Percentiles rank a stretch among this genome's conserved stretches.
Conservation (phyloP, 805 yeast genomes). For the Debaryomyces hansenii region DNA sequence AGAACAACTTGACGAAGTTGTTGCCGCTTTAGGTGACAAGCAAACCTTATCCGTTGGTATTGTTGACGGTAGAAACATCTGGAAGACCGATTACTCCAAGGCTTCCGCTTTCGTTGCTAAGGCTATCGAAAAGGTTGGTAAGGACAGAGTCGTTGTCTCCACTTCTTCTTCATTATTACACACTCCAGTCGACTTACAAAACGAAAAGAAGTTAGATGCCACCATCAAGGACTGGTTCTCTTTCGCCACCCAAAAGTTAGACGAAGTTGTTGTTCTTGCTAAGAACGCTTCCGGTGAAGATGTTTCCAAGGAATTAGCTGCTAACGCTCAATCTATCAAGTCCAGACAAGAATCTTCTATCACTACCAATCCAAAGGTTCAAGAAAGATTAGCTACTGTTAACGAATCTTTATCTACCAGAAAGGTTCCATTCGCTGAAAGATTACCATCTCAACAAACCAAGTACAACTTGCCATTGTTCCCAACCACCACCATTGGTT, state of each 20-base stretch:
- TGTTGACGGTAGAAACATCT: constrained; percentile 98
- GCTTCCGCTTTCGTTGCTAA: constrained; percentile 79
- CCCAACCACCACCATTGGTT: constrained; percentile 99
- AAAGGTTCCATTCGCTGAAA: constrained; percentile 79
- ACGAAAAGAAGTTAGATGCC: constrained; percentile 87
- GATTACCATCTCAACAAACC: constrained; percentile 84
- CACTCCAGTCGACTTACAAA: constrained; percentile 95
- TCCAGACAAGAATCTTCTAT: constrained; percentile 84
- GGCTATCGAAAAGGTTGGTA: constrained; percentile 84
- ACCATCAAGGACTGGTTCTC: constrained; percentile 98
- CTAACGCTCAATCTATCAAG: constrained; percentile 82
- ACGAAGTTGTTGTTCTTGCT: constrained; percentile 88
- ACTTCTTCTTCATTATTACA: constrained; percentile 96
- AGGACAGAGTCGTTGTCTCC: constrained; percentile 83
- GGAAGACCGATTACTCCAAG: constrained; percentile 94
- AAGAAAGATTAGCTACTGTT: constrained; percentile 78
- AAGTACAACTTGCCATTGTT: constrained; percentile 92
- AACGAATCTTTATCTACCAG: constrained; percentile 79
- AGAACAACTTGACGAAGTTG: constrained; percentile 88
- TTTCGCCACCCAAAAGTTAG: constrained; percentile 94
- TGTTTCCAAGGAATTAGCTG: constrained; percentile 73
- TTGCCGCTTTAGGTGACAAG: constrained; percentile 59
- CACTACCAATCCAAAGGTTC: constrained; percentile 90
- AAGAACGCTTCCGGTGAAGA: constrained; percentile 82
- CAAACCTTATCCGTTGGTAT: constrained; percentile 95